Percentiles rank a stretch among this genome's conserved stretches.
Conservation (phyloP, 768 basidiomycete species). For the Aureoboletus auriporus region DNA sequence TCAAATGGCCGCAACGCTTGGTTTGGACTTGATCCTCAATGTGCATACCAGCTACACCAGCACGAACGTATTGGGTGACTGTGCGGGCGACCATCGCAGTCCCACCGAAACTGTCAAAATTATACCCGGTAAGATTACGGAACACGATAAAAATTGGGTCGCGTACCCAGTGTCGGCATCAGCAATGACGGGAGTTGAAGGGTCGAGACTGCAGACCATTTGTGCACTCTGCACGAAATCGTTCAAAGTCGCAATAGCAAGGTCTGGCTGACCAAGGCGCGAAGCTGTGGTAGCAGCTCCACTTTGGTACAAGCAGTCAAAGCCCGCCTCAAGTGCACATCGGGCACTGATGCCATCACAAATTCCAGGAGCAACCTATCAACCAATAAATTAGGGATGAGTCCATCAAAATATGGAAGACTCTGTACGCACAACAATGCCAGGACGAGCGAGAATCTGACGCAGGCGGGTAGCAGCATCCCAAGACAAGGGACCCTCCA, state of each 20-base stretch:
- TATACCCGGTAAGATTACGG: constrained; percentile 5
- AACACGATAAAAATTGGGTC: neutral
- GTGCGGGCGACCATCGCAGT: constrained; percentile 74
- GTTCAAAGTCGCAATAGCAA: constrained; percentile 74
- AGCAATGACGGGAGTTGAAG: constrained; percentile 67
- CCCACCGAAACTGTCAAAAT: constrained; percentile 53
- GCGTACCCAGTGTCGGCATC: constrained; percentile 75
- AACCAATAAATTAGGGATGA: too few species aligned
- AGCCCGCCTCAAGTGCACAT: constrained; percentile 77
- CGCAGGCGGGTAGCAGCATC: constrained; percentile 71
- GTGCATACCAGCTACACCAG: constrained; percentile 71
- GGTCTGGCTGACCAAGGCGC: constrained; percentile 71
- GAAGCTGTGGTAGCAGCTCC: constrained; percentile 81
- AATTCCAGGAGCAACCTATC: constrained; percentile 70
- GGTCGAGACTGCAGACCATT: constrained; percentile 66
- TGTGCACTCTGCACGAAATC: constrained; percentile 70
- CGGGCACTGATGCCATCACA: constrained; percentile 79
- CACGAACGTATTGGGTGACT: constrained; percentile 62
- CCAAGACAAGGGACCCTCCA: constrained; percentile 63
- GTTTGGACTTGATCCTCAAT: constrained; percentile 84
- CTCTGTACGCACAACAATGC: constrained; percentile 60
- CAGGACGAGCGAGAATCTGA: constrained; percentile 65
- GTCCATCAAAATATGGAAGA: neutral
- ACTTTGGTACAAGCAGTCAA: constrained; percentile 74
- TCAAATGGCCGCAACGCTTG: constrained; percentile 73